phyloP scores from a whole-genome alignment of 345 rosid species.

The Laguncularia racemosa region DNA sequence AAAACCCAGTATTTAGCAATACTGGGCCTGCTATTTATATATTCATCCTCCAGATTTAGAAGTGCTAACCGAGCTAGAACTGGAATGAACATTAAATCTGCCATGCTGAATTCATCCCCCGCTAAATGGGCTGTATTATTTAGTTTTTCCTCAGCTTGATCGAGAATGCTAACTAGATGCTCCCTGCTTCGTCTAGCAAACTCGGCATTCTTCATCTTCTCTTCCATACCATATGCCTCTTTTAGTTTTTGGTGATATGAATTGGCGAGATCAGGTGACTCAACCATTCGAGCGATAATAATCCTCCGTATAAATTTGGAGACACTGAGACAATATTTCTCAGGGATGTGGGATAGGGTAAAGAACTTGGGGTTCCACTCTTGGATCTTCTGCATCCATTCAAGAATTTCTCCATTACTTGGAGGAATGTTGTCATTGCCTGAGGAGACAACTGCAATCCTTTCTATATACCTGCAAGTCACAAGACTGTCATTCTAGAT shows the following conservation, averaged over 20 bases:
- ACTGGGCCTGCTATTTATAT: slow-evolving; percentile 53
- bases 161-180: slow-evolving; percentile 50
- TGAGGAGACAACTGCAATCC: slow-evolving; percentile 60
- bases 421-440: slow-evolving; percentile 30
- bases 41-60: slow-evolving; percentile 61
- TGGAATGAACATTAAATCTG: slow-evolving; percentile 71
- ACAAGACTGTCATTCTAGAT: not conserved
- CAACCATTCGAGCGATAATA: slow-evolving; percentile 74
- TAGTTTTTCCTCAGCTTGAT: slow-evolving; percentile 60
- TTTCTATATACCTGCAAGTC: slow-evolving; percentile 59
- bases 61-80: slow-evolving; percentile 59
- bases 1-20: slow-evolving; percentile 59
- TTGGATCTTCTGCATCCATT: slow-evolving; percentile 75
- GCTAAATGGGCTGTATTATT: slow-evolving; percentile 40
- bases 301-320: slow-evolving; percentile 78
- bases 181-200: slow-evolving; percentile 44
- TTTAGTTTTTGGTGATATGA: slow-evolving; percentile 75
- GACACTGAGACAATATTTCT: slow-evolving; percentile 38
- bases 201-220: slow-evolving; percentile 48
- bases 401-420: slow-evolving; percentile 40
- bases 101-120: slow-evolving; percentile 81
- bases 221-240: slow-evolving; percentile 65
- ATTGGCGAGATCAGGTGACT: slow-evolving; percentile 75
- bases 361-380: slow-evolving; percentile 71
- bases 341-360: slow-evolving; percentile 60